These are phyloP conservation scores for Blepharisma japonicum DNA, from an alignment of 73 alveolate species.

Conservation along the genomic window DNA sequence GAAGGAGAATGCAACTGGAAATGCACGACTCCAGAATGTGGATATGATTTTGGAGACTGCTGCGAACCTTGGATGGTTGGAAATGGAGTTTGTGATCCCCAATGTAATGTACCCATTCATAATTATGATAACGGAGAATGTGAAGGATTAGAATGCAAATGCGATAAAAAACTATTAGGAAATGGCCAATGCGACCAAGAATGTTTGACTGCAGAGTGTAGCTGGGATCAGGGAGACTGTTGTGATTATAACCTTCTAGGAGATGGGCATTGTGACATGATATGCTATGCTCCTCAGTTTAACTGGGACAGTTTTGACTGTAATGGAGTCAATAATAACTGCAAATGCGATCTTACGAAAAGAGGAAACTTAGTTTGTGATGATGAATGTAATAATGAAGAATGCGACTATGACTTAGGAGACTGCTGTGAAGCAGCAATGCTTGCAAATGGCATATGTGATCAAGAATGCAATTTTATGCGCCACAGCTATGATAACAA, in stretches of 20 bases:
- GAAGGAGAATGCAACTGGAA: no score
- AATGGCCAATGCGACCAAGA: neutral
- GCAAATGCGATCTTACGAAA: no score
- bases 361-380: neutral
- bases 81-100: neutral
- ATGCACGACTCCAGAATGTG: no score
- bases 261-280: neutral
- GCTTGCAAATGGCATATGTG: neutral
- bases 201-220: neutral
- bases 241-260: neutral
- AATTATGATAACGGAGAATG: neutral
- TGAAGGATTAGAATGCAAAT: neutral
- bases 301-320: neutral
- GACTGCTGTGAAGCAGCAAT: neutral
- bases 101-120: neutral
- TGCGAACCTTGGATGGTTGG: no score
- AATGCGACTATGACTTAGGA: slow-evolving; percentile 3
- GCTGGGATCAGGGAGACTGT: neutral
- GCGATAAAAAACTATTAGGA: neutral
- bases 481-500: neutral
- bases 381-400: neutral
- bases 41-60: no score
- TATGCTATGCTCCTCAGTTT: neutral
- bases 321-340: neutral
- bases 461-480: neutral